Conservation (phyloP, 495 filamentous ascomycete species). For the Penicillium bovifimosum region DNA sequence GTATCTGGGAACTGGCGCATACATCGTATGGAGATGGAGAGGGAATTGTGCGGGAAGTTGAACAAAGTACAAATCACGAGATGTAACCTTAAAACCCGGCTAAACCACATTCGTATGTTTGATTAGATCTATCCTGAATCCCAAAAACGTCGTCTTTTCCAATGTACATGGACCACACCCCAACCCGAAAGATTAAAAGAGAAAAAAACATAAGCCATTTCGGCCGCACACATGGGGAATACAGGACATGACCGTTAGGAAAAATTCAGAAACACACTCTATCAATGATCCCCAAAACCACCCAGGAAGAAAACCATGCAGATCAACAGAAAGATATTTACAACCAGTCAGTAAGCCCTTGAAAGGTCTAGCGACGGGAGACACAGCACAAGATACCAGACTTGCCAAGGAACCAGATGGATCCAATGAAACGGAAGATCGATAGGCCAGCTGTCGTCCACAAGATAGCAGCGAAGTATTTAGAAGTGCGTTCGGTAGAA, state of each 20-base stretch:
- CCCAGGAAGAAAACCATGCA: not conserved
- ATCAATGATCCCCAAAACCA: not conserved
- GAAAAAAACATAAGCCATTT: not conserved
- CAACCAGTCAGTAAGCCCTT: slow-evolving; percentile 1
- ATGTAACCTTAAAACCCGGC: not conserved
- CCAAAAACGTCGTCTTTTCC: not conserved
- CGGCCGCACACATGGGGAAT: slow-evolving; percentile 8
- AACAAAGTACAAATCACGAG: not conserved
- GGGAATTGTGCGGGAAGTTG: not conserved
- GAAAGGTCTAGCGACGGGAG: slow-evolving; percentile 48
- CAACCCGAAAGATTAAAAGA: no score
- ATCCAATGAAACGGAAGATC: slow-evolving; percentile 80
- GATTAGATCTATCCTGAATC: slow-evolving; percentile 2
- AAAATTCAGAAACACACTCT: not conserved
- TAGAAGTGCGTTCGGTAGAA: slow-evolving; percentile 66
- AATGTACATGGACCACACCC: not conserved
- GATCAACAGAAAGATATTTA: slow-evolving; percentile 15
- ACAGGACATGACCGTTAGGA: not conserved
- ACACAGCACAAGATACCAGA: slow-evolving; percentile 92
- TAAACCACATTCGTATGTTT: not conserved
- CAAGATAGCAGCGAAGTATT: slow-evolving; percentile 85
- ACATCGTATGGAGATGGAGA: not conserved
- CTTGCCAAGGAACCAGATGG: slow-evolving; percentile 82
- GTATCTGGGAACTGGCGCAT: no score
- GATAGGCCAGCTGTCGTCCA: slow-evolving; percentile 81